These are phyloP conservation scores for Debaryomycetaceae sp. DNA, from an alignment of 1,139 yeast species.

Conservation along the genomic window DNA sequence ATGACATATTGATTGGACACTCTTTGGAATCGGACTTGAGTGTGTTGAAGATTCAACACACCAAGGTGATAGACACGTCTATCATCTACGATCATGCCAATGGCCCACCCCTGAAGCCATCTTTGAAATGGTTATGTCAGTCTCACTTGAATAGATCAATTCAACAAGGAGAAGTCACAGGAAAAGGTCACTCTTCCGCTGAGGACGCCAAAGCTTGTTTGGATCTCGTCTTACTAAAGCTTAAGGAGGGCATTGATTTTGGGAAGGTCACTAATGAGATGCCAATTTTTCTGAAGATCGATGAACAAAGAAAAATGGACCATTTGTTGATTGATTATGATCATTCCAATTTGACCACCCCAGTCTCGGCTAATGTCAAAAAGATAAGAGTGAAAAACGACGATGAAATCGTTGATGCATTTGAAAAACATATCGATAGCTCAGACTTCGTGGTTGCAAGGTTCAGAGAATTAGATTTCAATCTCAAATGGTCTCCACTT, in stretches of 20 bases:
- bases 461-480: slow-evolving; percentile 58
- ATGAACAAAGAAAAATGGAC: slow-evolving; percentile 17
- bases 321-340: slow-evolving; percentile 42
- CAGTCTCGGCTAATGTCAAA: slow-evolving; percentile 11
- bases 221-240: slow-evolving; percentile 68
- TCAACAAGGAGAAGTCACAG: slow-evolving; percentile 52
- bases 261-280: slow-evolving; percentile 51
- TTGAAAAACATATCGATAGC: slow-evolving; percentile 28
- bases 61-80: slow-evolving; percentile 67
- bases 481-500: slow-evolving; percentile 21
- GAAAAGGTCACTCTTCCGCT: slow-evolving; percentile 76
- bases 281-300: slow-evolving; percentile 26
- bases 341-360: slow-evolving; percentile 1
- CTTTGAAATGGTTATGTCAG: slow-evolving; percentile 64
- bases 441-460: slow-evolving; percentile 52
- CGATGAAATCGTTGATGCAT: slow-evolving; percentile 50
- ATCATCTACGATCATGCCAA: slow-evolving; percentile 66
- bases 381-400: slow-evolving; percentile 50
- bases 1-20: slow-evolving; percentile 68
- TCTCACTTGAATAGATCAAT: slow-evolving; percentile 55
- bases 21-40: slow-evolving; percentile 67
- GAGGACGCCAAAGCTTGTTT: slow-evolving; percentile 85
- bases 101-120: slow-evolving; percentile 79
- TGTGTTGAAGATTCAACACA: slow-evolving; percentile 59
- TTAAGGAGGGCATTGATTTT: slow-evolving; percentile 60